Evolutionary conservation across 2,329 filamentous ascomycete species (phyloP), one percentile per base, ranked within the genome.

Genomic region (Annulohypoxylon truncatum): DNA sequence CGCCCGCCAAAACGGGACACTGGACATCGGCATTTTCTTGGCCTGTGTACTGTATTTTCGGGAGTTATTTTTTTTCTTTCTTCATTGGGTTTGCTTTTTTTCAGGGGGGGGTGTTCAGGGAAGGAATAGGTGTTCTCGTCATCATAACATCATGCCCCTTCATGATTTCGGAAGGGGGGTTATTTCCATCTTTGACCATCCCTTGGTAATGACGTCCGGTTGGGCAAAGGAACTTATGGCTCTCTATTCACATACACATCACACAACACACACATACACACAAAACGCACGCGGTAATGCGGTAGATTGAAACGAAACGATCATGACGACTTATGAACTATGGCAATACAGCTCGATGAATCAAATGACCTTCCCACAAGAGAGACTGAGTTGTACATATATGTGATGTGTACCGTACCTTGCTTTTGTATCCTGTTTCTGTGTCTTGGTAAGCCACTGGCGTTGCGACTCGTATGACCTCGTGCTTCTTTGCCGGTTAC

Each of bases 281-380:
- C 35, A 61, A 68, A 51, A 67, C 55, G 61, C 61, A 47, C 24
- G 13, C 44, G 44, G 61, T 54, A 52, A 65, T 52, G 57, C 53
- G 61, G 61, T 74, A 73, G 69, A 74, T 68, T 64, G 67, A 67
- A 42, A 42, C 38, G 38, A 42, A 42, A 69, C 64, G 70, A 69
- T 73, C 65, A 72, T 69, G 72, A 71, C 64, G 69, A n/a, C 62
- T 73, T 72, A 73, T 67, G 72, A 72, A 72, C 67, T 70, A 73
- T 66, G 69, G 58, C 64, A 73, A 72, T 59, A 73, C 68, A 71
- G 65, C 66, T 71, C 71, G 71, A 74, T 73, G 72, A 75, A 75
- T 73, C 71, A 56, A 72, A 74, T 64, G 70, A 72, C 40, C 15
- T 66, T 62, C 18, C 33, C 35, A 38, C 61, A 47, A 60, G 40